Base-by-base conservation (phyloP, 495 filamentous ascomycete genomes). In the Daldinia concentrica region DNA sequence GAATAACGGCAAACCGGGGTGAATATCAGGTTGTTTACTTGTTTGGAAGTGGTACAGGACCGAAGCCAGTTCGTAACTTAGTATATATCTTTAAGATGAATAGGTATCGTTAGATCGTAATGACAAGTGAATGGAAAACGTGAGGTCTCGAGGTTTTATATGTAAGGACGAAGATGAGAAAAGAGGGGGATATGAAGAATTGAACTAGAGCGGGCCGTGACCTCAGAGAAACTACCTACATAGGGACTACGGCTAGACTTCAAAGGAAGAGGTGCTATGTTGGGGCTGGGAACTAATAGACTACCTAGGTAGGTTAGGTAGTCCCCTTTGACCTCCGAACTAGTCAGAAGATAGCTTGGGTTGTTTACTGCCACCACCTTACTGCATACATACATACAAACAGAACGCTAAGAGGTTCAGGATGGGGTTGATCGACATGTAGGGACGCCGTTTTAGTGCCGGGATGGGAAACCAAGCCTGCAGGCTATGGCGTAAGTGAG, bases 361-460 rank as follows among this genome's bases (percentile, higher is more conserved):
- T 22, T n/a, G 30, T 30, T 22, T 41, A 22, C 45, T 52, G 60
- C n/a, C 17, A 63, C 37, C 66, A 57, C 36, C 51, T 57, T 55
- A 63, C 62, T 71, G 65, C 67, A 70, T 62, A 68, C 30, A 27
- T 27, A 27, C 26, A 74, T 74, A 66, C 61, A 58, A 11, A 64
- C 24, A 55, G n/a, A 54, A 9, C 24, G 50, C 34, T 50, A 51
- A 62, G 65, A 65, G 64, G 70, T 73, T 57, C 61, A 65, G 68
- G 68, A 58, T 68, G 71, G 61, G 61, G 69, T 51, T 59, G 80
- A 81, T 82, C 79, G 77, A 62, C 80, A 71, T 68, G 72, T 72
- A 76, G 64, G 68, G 69, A 58, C 64, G 54, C 79, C 64, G 62
- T 69, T 77, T 72, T 75, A 73, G 77, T 73, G 72, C 58, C 71